phyloP scores from a whole-genome alignment of 768 basidiomycete species.

The Daedaleopsis nitida region DNA sequence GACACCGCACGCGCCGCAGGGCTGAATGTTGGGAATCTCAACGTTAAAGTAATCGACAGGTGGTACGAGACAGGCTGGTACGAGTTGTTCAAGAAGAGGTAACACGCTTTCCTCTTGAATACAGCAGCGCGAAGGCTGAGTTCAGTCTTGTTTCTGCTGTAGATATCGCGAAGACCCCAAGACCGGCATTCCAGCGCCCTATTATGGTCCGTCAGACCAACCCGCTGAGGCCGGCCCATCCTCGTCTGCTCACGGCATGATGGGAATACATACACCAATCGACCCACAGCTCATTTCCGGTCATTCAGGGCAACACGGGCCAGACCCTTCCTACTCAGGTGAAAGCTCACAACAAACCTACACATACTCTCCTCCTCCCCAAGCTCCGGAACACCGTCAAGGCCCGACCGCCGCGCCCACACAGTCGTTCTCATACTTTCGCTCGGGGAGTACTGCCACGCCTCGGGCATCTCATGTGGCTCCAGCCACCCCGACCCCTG shows the following conservation, averaged over 20 bases:
- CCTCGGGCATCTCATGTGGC: neutral
- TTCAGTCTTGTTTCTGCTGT: neutral
- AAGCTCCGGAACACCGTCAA: constrained; percentile 5
- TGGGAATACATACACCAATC: constrained; percentile 6
- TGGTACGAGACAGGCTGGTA: constrained; percentile 84
- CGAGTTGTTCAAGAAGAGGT: constrained; percentile 70
- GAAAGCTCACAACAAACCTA: neutral
- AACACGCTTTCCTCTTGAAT: neutral
- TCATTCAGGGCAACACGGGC: neutral
- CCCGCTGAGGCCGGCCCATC: constrained; percentile 1
- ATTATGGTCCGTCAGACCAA: constrained; percentile 14
- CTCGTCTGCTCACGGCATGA: neutral
- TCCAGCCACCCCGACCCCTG: neutral
- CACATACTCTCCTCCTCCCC: neutral
- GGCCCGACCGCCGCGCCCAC: neutral
- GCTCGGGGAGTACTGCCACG: neutral
- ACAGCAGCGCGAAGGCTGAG: neutral
- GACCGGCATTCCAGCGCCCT: constrained; percentile 24
- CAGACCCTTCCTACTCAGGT: neutral
- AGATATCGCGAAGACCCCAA: constrained; percentile 29
- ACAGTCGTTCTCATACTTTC: neutral
- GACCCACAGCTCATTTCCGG: constrained; percentile 16
- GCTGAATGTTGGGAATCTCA: constrained; percentile 74
- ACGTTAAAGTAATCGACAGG: constrained; percentile 72
- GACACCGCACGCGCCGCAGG: constrained; percentile 64